Evolutionary conservation across 495 filamentous ascomycete genomes (phyloP), one percentile per base, ranked within the genome.

Genomic region (Hypoxylon intermedium): DNA sequence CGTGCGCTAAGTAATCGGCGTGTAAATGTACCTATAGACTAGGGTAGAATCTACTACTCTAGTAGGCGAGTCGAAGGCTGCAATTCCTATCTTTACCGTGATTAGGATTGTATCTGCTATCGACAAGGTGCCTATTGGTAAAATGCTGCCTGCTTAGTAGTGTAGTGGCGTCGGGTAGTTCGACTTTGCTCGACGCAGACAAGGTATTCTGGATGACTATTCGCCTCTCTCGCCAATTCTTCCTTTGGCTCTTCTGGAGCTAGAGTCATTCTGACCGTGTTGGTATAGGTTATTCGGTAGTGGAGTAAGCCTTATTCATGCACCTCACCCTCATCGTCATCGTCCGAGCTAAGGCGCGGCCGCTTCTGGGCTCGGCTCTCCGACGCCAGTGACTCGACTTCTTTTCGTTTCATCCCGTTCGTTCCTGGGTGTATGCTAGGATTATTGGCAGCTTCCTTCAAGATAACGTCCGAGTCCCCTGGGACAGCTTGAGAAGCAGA

Each of bases 361-460:
- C 54, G 61, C 47, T 71, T 74, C 63, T 51, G 52, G 37, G 46
- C 66, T 51, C 63, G 60, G 53, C 45, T 67, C 62, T 55, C 59
- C 37, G 30, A 65, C 66, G 53, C 58, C 30, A 53, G 67, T 59
- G 53, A 70, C 33, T 68, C 65, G 30, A 56, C 38, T 28, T 60
- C 70, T 58, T 72, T 74, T 19, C 71, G 53, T 57, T 78, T 77
- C 9, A 64, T 64, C 1, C 74, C 72, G 24, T 72, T 68, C 11
- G 68, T 62, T 30, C 60, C 47, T 12, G 70, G 52, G 44, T 82
- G 79, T 9, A 73, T 55, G n/a, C 55, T 59, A 19, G 75, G 53
- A 33, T 77, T 74, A 41, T 80, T 82, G 2, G 79, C 78, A 6
- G 74, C 77, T 48, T 70, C 75, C 58, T 82, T 82, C 9, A 82